These are phyloP conservation scores for Flaveria brownii DNA, from an alignment of 129 eudicot species.

Conservation along the genomic window DNA sequence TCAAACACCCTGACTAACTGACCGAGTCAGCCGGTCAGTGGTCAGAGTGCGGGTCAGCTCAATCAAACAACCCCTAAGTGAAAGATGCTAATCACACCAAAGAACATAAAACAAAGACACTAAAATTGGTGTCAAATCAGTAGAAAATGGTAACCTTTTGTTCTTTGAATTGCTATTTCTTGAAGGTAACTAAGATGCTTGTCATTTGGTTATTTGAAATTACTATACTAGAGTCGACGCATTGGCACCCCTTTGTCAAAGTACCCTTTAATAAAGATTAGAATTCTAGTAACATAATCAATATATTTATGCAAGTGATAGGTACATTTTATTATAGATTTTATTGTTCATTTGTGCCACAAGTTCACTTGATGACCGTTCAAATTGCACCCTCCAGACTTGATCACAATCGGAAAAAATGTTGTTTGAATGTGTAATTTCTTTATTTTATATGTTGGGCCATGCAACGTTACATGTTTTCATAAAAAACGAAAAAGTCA, in stretches of 20 bases:
- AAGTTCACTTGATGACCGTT: slow-evolving; percentile 96
- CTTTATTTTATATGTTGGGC: not conserved
- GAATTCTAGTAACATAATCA: slow-evolving; percentile 1
- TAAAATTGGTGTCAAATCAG: no score
- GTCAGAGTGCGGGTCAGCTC: no score
- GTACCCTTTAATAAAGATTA: slow-evolving; percentile 98
- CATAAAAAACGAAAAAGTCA: not conserved
- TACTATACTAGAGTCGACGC: slow-evolving; percentile 95
- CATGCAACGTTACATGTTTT: slow-evolving; percentile 15
- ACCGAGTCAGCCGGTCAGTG: no score
- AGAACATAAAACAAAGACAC: no score
- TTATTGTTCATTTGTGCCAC: slow-evolving; percentile 23
- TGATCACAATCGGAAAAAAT: slow-evolving; percentile 94
- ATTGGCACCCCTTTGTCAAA: slow-evolving; percentile 99
- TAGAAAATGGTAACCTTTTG: no score
- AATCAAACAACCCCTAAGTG: no score
- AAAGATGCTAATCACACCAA: no score
- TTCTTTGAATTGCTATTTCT: no score
- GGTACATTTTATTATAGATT: slow-evolving; percentile 15
- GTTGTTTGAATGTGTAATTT: slow-evolving; percentile 73
- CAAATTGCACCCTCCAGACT: slow-evolving; percentile 99
- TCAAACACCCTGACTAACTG: no score
- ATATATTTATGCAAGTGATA: slow-evolving; percentile 21
- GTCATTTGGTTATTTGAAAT: slow-evolving; percentile 66
- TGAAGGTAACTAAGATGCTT: no score